phyloP scores from a whole-genome alignment of 2,329 filamentous ascomycete species.

The Didymella lethalis region DNA sequence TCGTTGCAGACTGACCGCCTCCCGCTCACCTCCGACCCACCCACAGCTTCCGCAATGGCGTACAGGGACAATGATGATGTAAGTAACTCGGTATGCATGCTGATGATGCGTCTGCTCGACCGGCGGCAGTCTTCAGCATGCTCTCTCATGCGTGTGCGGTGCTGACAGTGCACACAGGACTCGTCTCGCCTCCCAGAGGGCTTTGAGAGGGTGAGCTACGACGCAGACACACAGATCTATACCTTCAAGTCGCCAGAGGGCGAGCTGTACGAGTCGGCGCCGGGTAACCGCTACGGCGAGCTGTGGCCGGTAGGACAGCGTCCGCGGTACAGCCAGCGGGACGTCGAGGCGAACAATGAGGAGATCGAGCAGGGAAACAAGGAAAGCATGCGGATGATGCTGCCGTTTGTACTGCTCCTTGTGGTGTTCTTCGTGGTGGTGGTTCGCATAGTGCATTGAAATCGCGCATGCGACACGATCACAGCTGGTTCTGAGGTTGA shows the following conservation, averaged over 20 bases:
- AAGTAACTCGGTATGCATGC: not conserved
- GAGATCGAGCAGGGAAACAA: conserved; percentile 33
- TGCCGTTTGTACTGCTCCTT: conserved; percentile 66
- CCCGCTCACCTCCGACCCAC: not conserved
- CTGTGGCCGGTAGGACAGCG: conserved; percentile 42
- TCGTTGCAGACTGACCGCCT: conserved; percentile 16
- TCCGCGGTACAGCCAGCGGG: conserved; percentile 22
- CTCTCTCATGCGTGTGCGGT: not conserved
- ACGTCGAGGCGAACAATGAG: conserved; percentile 32
- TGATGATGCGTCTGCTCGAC: not conserved
- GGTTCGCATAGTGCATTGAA: conserved; percentile 24
- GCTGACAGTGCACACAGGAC: conserved; percentile 45
- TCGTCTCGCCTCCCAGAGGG: conserved; percentile 63
- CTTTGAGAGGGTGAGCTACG: conserved; percentile 64
- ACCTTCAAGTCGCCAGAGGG: conserved; percentile 61
- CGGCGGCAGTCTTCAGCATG: not conserved
- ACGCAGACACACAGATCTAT: conserved; percentile 63
- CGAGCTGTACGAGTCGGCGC: conserved; percentile 60
- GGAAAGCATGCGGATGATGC: conserved; percentile 61
- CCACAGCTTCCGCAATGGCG: conserved; percentile 8
- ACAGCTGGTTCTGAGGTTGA: not conserved
- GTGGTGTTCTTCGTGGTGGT: conserved; percentile 61
- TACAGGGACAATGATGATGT: conserved; percentile 21
- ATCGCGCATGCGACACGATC: conserved; percentile 3
- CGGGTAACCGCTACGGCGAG: conserved; percentile 60